Percentiles rank a stretch among this genome's conserved stretches.
These are phyloP conservation scores for Pseudogymnoascus sp. DNA, from an alignment of 2,329 filamentous ascomycete genomes.

Conservation along the genomic window DNA sequence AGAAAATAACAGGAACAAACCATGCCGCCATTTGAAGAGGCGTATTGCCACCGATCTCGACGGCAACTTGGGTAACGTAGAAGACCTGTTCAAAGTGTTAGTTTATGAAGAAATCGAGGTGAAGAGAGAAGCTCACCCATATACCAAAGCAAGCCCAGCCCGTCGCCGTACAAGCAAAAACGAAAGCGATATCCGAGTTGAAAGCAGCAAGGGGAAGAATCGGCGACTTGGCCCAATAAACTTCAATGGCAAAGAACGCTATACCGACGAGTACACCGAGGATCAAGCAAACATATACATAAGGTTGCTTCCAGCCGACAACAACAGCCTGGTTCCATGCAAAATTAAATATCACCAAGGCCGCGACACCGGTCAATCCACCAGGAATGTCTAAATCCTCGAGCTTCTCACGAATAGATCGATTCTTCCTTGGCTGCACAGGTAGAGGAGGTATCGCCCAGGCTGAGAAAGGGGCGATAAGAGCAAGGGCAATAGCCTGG, in stretches of 20 bases:
- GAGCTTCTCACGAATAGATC: slow-evolving; percentile 20
- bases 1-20: slow-evolving; percentile 11
- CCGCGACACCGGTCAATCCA: slow-evolving; percentile 37
- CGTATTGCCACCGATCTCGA: slow-evolving; percentile 10
- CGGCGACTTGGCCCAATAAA: slow-evolving; percentile 35
- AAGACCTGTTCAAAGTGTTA: slow-evolving; percentile 6
- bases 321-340: slow-evolving; percentile 58
- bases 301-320: slow-evolving; percentile 48
- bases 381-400: slow-evolving; percentile 27
- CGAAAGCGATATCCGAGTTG: slow-evolving; percentile 45
- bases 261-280: slow-evolving; percentile 43
- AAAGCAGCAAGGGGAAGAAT: slow-evolving; percentile 49
- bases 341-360: slow-evolving; percentile 55
- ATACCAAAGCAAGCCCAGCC: slow-evolving; percentile 13
- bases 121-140: slow-evolving; percentile 35
- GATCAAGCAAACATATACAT: slow-evolving; percentile 48
- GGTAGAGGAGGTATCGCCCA: slow-evolving; percentile 29
- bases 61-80: slow-evolving; percentile 8
- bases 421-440: slow-evolving; percentile 12
- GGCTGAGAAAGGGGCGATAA: slow-evolving; percentile 29
- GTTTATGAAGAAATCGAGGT: slow-evolving; percentile 20
- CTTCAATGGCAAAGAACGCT: slow-evolving; percentile 45
- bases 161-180: slow-evolving; percentile 11
- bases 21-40: slow-evolving; percentile 13
- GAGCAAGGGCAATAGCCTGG: slow-evolving; percentile 31